Evolutionary conservation across 2,329 filamentous ascomycete species (phyloP), one percentile per base, ranked within the genome.

Genomic region (Didymella sp.): DNA sequence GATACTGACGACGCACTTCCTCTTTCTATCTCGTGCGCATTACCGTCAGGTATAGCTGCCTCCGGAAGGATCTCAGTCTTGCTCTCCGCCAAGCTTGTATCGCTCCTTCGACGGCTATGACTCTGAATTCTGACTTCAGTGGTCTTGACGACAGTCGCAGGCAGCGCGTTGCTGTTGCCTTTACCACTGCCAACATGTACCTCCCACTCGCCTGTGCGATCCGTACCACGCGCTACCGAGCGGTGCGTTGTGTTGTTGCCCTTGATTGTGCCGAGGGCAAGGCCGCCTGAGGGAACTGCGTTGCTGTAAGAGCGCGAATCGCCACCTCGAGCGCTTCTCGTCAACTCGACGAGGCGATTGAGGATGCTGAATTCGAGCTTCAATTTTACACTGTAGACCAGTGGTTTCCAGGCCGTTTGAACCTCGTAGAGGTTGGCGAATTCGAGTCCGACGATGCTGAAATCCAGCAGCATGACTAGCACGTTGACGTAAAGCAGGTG

Each of bases 351-450:
- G 19, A 68, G 58, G 25, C 60, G 65, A 38, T 82, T 77, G 27
- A 86, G 72, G 45, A 86, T 79, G 25, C 79, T 79, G 60, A 80
- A 79, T 64, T 85, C 84, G n/a, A 84, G 74, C 61, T 83, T 82
- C 30, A 83, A 72, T 62, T 79, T 79, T 58, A 79, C 62, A 57
- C 75, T 76, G 62, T 79, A 79, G 11, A 77, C 72, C 8, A 78
- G 72, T 4, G 65, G 69, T 49, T 78, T 78, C 51, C 73, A 69
- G 2, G 73, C 65, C 2, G 67, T 69, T 45, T 66, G 62, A 7
- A 70, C 57, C 30, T 65, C 60, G 51, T 57, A 66, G 9, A 59
- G 51, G 2, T 63, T 33, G 1, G 60, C 58, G 13, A 67, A 70
- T 22, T 69, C 63, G n/a, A 66, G 51, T 3, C 54, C 62, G 2